Evolutionary conservation across 179 eudicot species (phyloP), one percentile per base, ranked within the genome.

Genomic region (Corrigiola litoralis): DNA sequence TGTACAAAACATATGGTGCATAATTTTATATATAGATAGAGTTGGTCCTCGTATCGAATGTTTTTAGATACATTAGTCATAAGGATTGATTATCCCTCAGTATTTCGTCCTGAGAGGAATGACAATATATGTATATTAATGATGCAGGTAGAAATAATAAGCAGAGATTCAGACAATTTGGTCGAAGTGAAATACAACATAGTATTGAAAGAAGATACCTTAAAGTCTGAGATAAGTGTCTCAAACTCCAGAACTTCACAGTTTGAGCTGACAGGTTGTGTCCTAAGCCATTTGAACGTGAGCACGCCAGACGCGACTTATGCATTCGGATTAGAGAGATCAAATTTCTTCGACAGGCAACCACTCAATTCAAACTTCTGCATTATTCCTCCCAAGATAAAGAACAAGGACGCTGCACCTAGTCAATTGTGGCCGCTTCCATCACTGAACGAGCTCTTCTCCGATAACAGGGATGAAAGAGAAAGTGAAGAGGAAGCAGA

Each of bases 271-370:
- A 75, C 31, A 66, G 95, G 95, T 16, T 84, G 80, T 20, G n/a
- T 85, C 32, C 4, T 87, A 12, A 85, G 86, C 68, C 95, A 92
- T 78, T 62, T 92, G 61, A 76, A 74, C 6, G 86, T 89, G 32
- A 92, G 95, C 83, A 84, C 95, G 41, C 96, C 96, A 0, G 98
- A 92, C 13, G 96, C 92, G n/a, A 78, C 92, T 61, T 89, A 85
- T 50, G 95, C 90, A 18, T n/a, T 78, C 16, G 98, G 98, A 61
- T 64, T 92, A 66, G 88, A 80, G 65, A 69, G 92, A 33, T 87
- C 92, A 11, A 75, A 84, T 77, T 85, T 66, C 77, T 64, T 51
- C 38, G 75, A 56, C 77, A 75, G 71, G 70, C 82, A 84, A 17
- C 95, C 96, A 20, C 29, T 87, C 36, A 37, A 10, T 27, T 71